A percentile compares a stretch with the other conserved stretches of the same genome.
These are phyloP conservation scores for Monosporascus sp. DNA, from an alignment of 2,329 filamentous ascomycete genomes.

Conservation along the genomic window DNA sequence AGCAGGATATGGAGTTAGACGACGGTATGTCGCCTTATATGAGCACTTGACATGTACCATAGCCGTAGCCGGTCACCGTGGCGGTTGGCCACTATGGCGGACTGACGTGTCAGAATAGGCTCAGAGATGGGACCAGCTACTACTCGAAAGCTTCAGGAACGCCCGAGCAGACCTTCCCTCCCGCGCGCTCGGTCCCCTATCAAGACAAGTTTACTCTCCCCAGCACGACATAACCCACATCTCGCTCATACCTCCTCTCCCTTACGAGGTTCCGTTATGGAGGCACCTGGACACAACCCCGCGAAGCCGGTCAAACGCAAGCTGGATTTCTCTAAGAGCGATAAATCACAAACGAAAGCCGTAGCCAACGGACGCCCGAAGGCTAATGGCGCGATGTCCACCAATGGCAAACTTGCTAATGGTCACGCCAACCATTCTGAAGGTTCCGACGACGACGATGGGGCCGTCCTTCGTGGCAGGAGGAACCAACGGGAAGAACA, in stretches of 20 bases:
- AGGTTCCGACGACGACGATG: slow-evolving; percentile 21
- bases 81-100: not conserved
- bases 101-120: slow-evolving; percentile 31
- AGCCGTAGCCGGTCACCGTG: too few relatives aligned
- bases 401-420: slow-evolving; percentile 16
- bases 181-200: slow-evolving; percentile 53
- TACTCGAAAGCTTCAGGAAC: slow-evolving; percentile 47
- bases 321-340: slow-evolving; percentile 44
- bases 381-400: slow-evolving; percentile 19
- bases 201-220: slow-evolving; percentile 57
- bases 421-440: slow-evolving; percentile 7
- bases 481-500: slow-evolving; percentile 16
- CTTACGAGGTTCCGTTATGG: slow-evolving; percentile 32
- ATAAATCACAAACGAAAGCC: slow-evolving; percentile 11
- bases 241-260: slow-evolving; percentile 51
- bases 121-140: slow-evolving; percentile 51
- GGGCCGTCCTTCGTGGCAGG: slow-evolving; percentile 22
- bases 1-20: slow-evolving; percentile 51
- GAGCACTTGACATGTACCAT: too few relatives aligned
- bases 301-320: slow-evolving; percentile 44
- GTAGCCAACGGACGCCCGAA: slow-evolving; percentile 17
- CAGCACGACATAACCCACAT: slow-evolving; percentile 57
- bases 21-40: slow-evolving; percentile 36
- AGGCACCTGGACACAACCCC: slow-evolving; percentile 23
- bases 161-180: slow-evolving; percentile 40